Base-by-base conservation (phyloP, 805 yeast genomes). In the Pichia insulana region DNA sequence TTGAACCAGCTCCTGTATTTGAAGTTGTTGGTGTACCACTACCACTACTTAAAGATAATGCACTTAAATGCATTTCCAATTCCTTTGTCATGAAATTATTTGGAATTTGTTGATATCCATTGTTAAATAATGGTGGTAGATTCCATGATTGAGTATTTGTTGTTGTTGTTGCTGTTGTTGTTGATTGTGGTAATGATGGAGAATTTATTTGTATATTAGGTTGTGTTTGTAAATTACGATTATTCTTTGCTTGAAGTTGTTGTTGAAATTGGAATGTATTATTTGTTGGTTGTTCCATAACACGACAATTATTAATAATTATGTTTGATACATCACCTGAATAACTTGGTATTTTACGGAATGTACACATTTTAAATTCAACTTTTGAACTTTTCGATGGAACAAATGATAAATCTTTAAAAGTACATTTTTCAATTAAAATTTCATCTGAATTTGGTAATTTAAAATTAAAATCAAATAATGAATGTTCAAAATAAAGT, bases 331-430 rank as follows among this genome's bases (percentile, higher is more conserved):
- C 52, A 42, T 53, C 54, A 27, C 61, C 60, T 38, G 49, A 47
- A 36, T 55, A 57, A 27, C 46, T 49, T 25, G 61, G 62, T 22
- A 56, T 40, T 43, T 53, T 55, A 32, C 60, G 44, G 34, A 57
- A 57, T 13, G 62, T 57, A 39, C 62, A 57, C 61, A 57, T 55
- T 45, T 55, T 57, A 44, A 57, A 57, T 39, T 56, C 60, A 34
- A 56, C 51, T 39, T 47, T 54, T 6, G 40, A 42, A 19, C 53
- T 48, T 2, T 27, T 15, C 1, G 45, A 13, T 3, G 62, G 61
- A 17, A 57, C 30, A 30, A 49, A 49, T 15, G 50, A 49, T 19
- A 57, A 47, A 42, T 57, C 62, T 39, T 57, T 57, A 34, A 56
- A 57, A 7, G 61, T 57, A 47, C 61, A 56, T 38, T 57, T 57